Evolutionary conservation across 257 asterid species (phyloP).

Genomic region (Hygrophila difformis): DNA sequence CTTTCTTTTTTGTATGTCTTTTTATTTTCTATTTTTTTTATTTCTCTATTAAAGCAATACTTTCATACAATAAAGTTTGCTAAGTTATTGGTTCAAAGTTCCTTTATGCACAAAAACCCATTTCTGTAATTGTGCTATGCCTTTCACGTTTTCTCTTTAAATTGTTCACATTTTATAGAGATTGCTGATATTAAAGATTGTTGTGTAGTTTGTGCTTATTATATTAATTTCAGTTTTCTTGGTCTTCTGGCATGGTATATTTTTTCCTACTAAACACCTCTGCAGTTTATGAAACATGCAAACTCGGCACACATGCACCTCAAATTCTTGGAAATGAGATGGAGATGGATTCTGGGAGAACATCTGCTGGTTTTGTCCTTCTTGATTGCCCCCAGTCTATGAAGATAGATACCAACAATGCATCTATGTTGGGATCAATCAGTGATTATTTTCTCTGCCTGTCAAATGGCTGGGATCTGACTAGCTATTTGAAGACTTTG

Average conservation of each 20-base stretch:
- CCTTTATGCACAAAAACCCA: constrained; percentile 3
- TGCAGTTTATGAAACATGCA: constrained; percentile 98
- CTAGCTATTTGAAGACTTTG: constrained; percentile 85
- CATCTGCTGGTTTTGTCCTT: constrained; percentile 73
- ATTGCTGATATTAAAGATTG: constrained; percentile 6
- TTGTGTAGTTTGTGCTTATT: constrained; percentile 5
- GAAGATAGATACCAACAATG: constrained; percentile 92
- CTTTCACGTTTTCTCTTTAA: constrained; percentile 5
- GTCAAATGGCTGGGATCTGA: constrained; percentile 97
- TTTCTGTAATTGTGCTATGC: no score
- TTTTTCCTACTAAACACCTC: constrained; percentile 4
- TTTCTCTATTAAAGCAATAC: no score
- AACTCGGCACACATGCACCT: constrained; percentile 88
- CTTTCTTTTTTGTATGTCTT: background rate
- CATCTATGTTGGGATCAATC: constrained; percentile 94
- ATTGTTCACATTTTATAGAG: constrained; percentile 1
- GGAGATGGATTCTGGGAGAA: constrained; percentile 82
- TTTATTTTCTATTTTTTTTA: no score
- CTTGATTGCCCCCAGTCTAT: constrained; percentile 97
- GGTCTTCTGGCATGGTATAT: no score
- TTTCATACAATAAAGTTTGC: background rate
- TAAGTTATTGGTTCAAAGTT: constrained; percentile 3
- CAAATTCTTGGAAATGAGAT: constrained; percentile 78
- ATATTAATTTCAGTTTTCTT: constrained; percentile 9
- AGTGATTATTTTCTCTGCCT: constrained; percentile 96